Evolutionary conservation across 2,329 filamentous ascomycete species (phyloP).

Genomic region (Byssochlamys sp.): DNA sequence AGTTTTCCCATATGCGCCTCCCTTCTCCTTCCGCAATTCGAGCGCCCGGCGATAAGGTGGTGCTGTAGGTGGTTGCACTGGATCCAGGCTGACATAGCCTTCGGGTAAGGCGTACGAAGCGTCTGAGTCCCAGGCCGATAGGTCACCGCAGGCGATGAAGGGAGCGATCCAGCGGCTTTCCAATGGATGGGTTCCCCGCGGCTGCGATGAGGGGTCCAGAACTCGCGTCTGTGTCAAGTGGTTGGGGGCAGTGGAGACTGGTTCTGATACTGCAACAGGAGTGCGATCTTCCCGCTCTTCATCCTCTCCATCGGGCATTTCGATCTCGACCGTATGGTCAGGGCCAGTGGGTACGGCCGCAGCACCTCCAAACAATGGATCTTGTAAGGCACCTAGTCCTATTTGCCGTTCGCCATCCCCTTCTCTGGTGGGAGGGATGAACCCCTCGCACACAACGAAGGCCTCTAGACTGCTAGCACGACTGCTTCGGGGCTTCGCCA

Average conservation of each 20-base stretch:
- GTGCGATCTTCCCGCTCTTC: conserved; percentile 27
- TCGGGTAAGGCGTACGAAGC: conserved; percentile 84
- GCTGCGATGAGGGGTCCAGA: conserved; percentile 37
- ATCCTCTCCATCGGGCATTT: conserved; percentile 34
- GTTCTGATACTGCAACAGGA: not conserved
- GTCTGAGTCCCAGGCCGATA: conserved; percentile 90
- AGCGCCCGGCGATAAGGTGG: conserved; percentile 88
- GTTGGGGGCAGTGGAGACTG: conserved; percentile 5
- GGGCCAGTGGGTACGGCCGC: conserved; percentile 17
- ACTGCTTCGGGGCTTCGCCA: conserved; percentile 88
- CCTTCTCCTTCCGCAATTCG: conserved; percentile 66
- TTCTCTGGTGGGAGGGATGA: conserved; percentile 55
- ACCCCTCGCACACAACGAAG: conserved; percentile 90
- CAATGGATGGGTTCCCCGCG: conserved; percentile 18
- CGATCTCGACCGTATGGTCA: conserved; percentile 24
- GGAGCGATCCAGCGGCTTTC: conserved; percentile 76
- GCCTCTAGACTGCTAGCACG: conserved; percentile 94
- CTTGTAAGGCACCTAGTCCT: conserved; percentile 23
- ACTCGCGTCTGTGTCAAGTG: conserved; percentile 16
- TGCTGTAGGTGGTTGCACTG: conserved; percentile 87
- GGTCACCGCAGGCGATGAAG: conserved; percentile 92
- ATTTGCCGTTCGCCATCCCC: conserved; percentile 38
- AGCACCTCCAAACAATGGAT: conserved; percentile 33
- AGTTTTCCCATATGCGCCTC: conserved; percentile 69
- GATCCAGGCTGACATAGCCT: conserved; percentile 76